Conservation (phyloP, 768 basidiomycete genomes). For the Amanita thiersii region DNA sequence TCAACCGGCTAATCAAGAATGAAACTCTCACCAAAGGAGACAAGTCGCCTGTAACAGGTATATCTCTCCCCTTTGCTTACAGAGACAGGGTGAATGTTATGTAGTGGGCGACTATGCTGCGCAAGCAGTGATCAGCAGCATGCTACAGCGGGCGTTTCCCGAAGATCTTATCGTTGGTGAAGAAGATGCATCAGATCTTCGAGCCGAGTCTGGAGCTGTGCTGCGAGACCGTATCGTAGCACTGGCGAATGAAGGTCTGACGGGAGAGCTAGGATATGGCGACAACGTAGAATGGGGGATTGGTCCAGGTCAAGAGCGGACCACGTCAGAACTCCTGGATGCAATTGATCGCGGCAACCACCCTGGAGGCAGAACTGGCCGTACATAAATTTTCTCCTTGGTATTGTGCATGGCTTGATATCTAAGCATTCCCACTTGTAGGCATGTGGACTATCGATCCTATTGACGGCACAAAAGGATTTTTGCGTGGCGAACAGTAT, state of each 20-base stretch:
- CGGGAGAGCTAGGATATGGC: constrained; percentile 40
- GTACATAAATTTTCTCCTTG: constrained; percentile 35
- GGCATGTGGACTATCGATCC: constrained; percentile 87
- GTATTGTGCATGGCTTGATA: constrained; percentile 2
- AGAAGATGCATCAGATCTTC: constrained; percentile 82
- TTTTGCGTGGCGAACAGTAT: constrained; percentile 88
- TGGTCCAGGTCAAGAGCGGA: constrained; percentile 47
- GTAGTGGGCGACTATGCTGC: constrained; percentile 91
- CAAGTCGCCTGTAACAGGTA: constrained; percentile 87
- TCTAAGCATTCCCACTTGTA: constrained; percentile 16
- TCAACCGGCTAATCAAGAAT: constrained; percentile 74
- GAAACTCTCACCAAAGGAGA: constrained; percentile 89
- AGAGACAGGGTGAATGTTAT: background rate
- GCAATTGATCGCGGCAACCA: constrained; percentile 82
- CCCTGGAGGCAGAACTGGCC: constrained; percentile 62
- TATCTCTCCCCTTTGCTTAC: constrained; percentile 10
- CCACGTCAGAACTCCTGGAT: constrained; percentile 56
- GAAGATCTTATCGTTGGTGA: constrained; percentile 88
- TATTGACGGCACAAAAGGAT: constrained; percentile 92
- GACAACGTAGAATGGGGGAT: constrained; percentile 69
- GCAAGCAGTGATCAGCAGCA: constrained; percentile 83
- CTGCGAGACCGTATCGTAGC: constrained; percentile 63
- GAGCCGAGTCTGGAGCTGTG: constrained; percentile 30
- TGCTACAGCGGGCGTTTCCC: constrained; percentile 74
- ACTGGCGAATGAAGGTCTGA: constrained; percentile 77